phyloP scores from a whole-genome alignment of 768 basidiomycete species.

The Guyanaporus albipodus region DNA sequence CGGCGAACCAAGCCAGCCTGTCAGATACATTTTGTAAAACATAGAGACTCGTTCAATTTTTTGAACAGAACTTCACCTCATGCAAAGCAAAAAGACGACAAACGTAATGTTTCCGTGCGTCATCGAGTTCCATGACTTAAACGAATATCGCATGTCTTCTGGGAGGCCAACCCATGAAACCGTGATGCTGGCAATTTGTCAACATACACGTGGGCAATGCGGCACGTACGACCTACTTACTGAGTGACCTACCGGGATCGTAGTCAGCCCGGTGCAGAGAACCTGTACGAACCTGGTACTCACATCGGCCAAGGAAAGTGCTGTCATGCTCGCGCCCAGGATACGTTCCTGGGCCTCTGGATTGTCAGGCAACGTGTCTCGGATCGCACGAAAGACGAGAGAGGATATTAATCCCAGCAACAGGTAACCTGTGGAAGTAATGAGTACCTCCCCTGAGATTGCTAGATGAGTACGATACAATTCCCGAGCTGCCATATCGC shows the following conservation, averaged over 20 bases:
- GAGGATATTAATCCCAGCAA: slow-evolving; percentile 62
- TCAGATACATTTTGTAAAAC: slow-evolving; percentile 1
- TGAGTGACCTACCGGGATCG: slow-evolving; percentile 48
- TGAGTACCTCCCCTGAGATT: not conserved
- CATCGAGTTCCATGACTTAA: slow-evolving; percentile 61
- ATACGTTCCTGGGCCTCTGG: slow-evolving; percentile 65
- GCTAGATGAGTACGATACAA: slow-evolving; percentile 38
- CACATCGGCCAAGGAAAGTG: slow-evolving; percentile 70
- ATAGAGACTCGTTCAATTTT: not conserved
- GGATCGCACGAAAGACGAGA: slow-evolving; percentile 61
- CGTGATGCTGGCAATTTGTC: slow-evolving; percentile 43
- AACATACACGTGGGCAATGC: not conserved
- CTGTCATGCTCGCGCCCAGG: slow-evolving; percentile 56
- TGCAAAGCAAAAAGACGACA: slow-evolving; percentile 46
- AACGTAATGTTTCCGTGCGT: slow-evolving; percentile 76
- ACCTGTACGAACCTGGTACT: slow-evolving; percentile 21
- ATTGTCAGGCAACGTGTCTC: slow-evolving; percentile 55
- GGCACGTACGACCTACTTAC: slow-evolving; percentile 35
- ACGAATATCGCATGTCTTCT: slow-evolving; percentile 44
- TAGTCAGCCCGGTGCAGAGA: slow-evolving; percentile 1
- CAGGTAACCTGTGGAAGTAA: slow-evolving; percentile 48
- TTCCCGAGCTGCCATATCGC: slow-evolving; percentile 66
- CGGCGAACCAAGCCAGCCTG: slow-evolving; percentile 55
- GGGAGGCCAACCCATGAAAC: slow-evolving; percentile 60
- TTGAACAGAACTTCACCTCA: slow-evolving; percentile 41